Evolutionary conservation across 495 filamentous ascomycete species (phyloP).

Genomic region (Xylaria acuta): DNA sequence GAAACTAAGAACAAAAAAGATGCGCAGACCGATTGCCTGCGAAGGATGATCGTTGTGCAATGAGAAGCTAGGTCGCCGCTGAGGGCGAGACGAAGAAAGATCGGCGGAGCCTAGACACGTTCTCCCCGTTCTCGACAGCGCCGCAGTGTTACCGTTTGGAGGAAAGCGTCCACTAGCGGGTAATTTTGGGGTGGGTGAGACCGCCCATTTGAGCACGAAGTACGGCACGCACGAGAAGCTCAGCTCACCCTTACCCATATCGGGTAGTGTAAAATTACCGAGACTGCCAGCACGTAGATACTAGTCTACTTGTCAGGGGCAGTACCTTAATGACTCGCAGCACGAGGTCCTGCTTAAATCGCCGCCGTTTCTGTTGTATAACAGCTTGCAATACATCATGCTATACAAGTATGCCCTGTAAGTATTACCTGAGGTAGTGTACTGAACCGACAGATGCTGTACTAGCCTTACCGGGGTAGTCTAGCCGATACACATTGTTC

Average conservation of each 20-base stretch:
- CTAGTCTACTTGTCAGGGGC: background rate
- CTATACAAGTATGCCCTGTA: background rate
- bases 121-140: background rate
- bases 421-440: too few relatives aligned
- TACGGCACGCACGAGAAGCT: background rate
- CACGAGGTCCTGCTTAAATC: background rate
- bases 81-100: constrained; percentile 18
- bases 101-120: constrained; percentile 17
- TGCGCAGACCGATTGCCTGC: background rate
- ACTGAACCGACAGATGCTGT: background rate
- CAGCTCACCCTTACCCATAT: background rate
- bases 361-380: background rate
- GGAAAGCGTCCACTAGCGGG: constrained; percentile 9
- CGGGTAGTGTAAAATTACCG: background rate
- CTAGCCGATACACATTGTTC: background rate
- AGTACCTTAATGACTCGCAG: background rate
- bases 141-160: background rate
- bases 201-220: background rate
- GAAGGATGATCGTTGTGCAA: background rate
- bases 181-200: constrained; percentile 20
- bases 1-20: background rate
- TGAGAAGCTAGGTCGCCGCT: constrained; percentile 1
- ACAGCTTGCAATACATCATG: background rate
- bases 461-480: background rate
- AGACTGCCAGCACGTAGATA: background rate